Conservation (phyloP, 257 asterid genomes). For the Fraxinus anomala region DNA sequence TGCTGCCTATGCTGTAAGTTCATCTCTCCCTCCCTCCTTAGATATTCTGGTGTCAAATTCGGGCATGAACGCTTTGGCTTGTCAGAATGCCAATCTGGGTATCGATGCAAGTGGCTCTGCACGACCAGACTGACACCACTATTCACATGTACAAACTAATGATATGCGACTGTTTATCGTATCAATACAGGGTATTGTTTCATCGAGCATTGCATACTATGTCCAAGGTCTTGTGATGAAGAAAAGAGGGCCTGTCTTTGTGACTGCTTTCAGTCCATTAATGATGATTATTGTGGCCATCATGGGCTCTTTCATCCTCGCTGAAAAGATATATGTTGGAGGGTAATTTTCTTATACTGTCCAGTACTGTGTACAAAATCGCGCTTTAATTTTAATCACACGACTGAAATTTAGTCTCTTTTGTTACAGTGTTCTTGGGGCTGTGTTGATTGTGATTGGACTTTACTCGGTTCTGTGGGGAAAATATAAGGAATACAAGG, state of each 20-base stretch:
- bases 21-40: not conserved
- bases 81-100: too few relatives aligned
- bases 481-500: slow-evolving; percentile 38
- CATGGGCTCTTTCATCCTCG: slow-evolving; percentile 58
- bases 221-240: slow-evolving; percentile 66
- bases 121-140: not conserved
- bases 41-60: not conserved
- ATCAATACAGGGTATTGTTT: slow-evolving; percentile 48
- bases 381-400: not conserved
- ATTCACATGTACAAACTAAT: not conserved
- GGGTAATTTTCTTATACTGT: slow-evolving; percentile 38
- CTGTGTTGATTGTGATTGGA: slow-evolving; percentile 53
- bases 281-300: slow-evolving; percentile 65
- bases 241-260: slow-evolving; percentile 67
- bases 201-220: slow-evolving; percentile 64
- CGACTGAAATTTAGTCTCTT: not conserved
- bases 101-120: not conserved
- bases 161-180: not conserved
- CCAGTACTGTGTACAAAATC: not conserved
- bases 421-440: slow-evolving; percentile 51
- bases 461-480: slow-evolving; percentile 63
- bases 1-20: slow-evolving; percentile 85
- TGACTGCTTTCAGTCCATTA: slow-evolving; percentile 62
- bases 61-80: not conserved
- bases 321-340: slow-evolving; percentile 60